These are phyloP conservation scores for Leccinum arenicola DNA, from an alignment of 768 basidiomycete species.

Conservation along the genomic window DNA sequence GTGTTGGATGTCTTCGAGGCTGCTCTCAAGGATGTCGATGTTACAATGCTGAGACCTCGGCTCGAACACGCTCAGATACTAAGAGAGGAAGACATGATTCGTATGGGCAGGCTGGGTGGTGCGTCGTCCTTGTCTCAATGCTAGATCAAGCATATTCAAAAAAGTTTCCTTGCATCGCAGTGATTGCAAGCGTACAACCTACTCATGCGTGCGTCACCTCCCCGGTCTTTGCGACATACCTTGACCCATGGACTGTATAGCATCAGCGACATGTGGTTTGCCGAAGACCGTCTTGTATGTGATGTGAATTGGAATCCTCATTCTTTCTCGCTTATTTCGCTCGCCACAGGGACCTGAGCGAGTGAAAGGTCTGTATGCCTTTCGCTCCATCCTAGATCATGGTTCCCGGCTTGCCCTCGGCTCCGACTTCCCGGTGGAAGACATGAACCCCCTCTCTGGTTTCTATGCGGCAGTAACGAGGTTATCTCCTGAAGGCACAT, in stretches of 20 bases:
- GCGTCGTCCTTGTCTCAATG: constrained; percentile 3
- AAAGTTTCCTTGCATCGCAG: constrained; percentile 34
- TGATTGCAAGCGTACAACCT: constrained; percentile 89
- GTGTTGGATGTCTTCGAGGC: constrained; percentile 82
- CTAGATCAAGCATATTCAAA: not conserved
- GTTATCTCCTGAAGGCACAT: constrained; percentile 61
- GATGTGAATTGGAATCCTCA: not conserved
- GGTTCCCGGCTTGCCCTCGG: constrained; percentile 75
- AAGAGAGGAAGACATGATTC: constrained; percentile 66
- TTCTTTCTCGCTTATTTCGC: not conserved
- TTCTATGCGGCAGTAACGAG: constrained; percentile 90
- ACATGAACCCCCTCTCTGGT: constrained; percentile 76
- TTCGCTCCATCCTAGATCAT: constrained; percentile 65
- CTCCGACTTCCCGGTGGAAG: constrained; percentile 89
- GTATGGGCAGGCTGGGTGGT: constrained; percentile 82
- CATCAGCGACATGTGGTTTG: constrained; percentile 88
- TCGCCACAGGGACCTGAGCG: constrained; percentile 70
- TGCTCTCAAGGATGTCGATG: constrained; percentile 56
- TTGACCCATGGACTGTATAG: constrained; percentile 31
- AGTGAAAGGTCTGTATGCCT: constrained; percentile 84
- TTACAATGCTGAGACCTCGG: constrained; percentile 67
- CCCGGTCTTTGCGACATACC: not conserved
- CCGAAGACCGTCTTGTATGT: constrained; percentile 73
- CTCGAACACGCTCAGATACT: constrained; percentile 93
- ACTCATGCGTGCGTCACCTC: constrained; percentile 67